A percentile compares a stretch with the other conserved stretches of the same genome.
Evolutionary conservation across 768 basidiomycete genomes (phyloP).

Genomic region (Mycena epipterygia): DNA sequence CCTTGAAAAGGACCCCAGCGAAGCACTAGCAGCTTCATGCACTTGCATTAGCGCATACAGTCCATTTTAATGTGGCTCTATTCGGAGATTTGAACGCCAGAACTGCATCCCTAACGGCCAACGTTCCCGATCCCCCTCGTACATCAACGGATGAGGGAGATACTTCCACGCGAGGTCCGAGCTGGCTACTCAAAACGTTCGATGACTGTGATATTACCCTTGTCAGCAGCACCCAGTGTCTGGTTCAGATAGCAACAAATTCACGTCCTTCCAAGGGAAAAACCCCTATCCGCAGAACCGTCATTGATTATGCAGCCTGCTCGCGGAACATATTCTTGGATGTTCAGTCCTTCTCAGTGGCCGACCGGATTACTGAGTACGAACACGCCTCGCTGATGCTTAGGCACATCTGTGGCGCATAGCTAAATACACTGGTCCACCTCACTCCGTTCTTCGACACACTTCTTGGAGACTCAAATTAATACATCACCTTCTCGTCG

Average conservation of each 20-base stretch:
- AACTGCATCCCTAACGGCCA: background rate
- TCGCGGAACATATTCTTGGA: background rate
- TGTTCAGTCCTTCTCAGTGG: background rate
- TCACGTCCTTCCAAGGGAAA: conserved; percentile 13
- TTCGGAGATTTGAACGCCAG: background rate
- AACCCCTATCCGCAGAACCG: background rate
- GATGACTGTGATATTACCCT: background rate
- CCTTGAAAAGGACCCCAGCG: too few relatives aligned
- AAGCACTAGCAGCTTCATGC: too few relatives aligned
- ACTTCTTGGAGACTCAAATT: too few relatives aligned
- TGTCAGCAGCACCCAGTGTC: background rate
- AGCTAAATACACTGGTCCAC: too few relatives aligned
- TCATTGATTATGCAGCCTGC: conserved; percentile 3
- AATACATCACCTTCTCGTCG: too few relatives aligned
- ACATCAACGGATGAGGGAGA: background rate
- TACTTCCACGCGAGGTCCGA: background rate
- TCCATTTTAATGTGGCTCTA: background rate
- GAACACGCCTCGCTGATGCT: background rate
- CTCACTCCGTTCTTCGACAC: too few relatives aligned
- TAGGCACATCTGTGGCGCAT: too few relatives aligned
- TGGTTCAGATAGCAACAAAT: background rate
- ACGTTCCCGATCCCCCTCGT: background rate
- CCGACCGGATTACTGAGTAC: background rate
- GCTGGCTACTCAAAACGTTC: background rate
- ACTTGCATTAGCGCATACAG: background rate